Percentiles rank a stretch among this genome's conserved stretches.
phyloP scores from a whole-genome alignment of 768 basidiomycete genomes.

The Termitomyces sp. region DNA sequence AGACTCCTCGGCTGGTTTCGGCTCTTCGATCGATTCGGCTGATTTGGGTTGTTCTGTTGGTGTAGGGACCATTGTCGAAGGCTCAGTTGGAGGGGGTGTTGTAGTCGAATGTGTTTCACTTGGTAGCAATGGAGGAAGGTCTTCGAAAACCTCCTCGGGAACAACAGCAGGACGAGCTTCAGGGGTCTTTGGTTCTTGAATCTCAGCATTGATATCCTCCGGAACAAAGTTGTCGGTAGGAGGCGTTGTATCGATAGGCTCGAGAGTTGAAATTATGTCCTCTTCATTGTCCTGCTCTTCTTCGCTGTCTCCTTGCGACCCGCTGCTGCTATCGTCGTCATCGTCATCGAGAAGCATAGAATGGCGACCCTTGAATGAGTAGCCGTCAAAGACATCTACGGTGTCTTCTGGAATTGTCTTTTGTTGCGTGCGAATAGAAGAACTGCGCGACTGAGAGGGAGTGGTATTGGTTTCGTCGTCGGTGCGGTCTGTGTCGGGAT shows the following conservation, averaged over 20 bases:
- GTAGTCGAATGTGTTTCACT: slow-evolving; percentile 10
- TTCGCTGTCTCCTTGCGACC: slow-evolving; percentile 42
- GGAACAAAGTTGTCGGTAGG: slow-evolving; percentile 12
- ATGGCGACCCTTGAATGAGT: slow-evolving; percentile 87
- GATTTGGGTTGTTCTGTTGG: neutral
- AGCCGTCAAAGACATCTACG: slow-evolving; percentile 88
- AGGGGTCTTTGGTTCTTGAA: slow-evolving; percentile 68
- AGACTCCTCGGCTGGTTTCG: slow-evolving; percentile 8
- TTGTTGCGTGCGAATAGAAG: slow-evolving; percentile 50
- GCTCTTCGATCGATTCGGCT: slow-evolving; percentile 14
- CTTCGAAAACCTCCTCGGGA: slow-evolving; percentile 21
- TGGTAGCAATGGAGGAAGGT: slow-evolving; percentile 19
- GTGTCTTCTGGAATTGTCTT: slow-evolving; percentile 41
- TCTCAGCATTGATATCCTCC: slow-evolving; percentile 27
- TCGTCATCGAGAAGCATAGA: slow-evolving; percentile 77
- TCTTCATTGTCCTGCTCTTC: slow-evolving; percentile 26
- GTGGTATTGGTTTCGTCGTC: slow-evolving; percentile 78
- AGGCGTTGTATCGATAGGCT: slow-evolving; percentile 13
- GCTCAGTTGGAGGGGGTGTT: slow-evolving; percentile 4
- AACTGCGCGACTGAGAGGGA: slow-evolving; percentile 76
- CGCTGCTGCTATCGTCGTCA: slow-evolving; percentile 51
- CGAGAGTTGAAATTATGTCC: slow-evolving; percentile 21
- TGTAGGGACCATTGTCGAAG: slow-evolving; percentile 1
- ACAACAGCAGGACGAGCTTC: slow-evolving; percentile 51
- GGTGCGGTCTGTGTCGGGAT: slow-evolving; percentile 67